These are phyloP conservation scores for Coriolopsis trogii DNA, from an alignment of 1,284 basidiomycete genomes.

Conservation along the genomic window DNA sequence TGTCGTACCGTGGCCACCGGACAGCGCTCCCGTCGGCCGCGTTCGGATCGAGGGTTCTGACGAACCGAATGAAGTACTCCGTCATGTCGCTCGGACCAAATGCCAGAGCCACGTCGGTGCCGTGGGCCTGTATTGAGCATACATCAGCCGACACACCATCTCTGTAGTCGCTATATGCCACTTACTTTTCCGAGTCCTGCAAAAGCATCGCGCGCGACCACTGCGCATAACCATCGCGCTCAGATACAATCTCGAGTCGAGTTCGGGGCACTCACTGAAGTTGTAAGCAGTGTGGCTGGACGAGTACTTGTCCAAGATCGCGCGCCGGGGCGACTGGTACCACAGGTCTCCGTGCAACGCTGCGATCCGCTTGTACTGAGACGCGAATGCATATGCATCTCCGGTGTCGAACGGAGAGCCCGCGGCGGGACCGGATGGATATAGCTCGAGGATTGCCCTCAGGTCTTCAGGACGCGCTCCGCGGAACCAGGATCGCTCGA, in stretches of 20 bases:
- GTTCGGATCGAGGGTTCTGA: slow-evolving; percentile 34
- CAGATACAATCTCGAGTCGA: background rate
- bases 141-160: too few relatives aligned
- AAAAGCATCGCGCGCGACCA: background rate
- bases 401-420: slow-evolving; percentile 57
- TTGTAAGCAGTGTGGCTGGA: slow-evolving; percentile 48
- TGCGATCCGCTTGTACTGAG: slow-evolving; percentile 53
- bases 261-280: slow-evolving; percentile 38
- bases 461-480: slow-evolving; percentile 6
- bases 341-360: slow-evolving; percentile 49
- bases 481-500: slow-evolving; percentile 15
- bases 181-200: background rate
- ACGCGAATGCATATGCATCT: slow-evolving; percentile 41
- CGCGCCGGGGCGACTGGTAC: slow-evolving; percentile 48
- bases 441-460: slow-evolving; percentile 25
- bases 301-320: slow-evolving; percentile 34
- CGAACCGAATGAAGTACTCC: slow-evolving; percentile 24
- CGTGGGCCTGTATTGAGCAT: slow-evolving; percentile 3
- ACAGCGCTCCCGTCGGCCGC: slow-evolving; percentile 29
- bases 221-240: background rate
- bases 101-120: slow-evolving; percentile 17
- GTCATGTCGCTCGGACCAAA: slow-evolving; percentile 21
- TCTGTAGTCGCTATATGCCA: too few relatives aligned
- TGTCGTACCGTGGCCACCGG: slow-evolving; percentile 53
- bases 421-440: slow-evolving; percentile 41